Conservation (phyloP, 371 early-diverging fungal species). For the Mortierella sp. region DNA sequence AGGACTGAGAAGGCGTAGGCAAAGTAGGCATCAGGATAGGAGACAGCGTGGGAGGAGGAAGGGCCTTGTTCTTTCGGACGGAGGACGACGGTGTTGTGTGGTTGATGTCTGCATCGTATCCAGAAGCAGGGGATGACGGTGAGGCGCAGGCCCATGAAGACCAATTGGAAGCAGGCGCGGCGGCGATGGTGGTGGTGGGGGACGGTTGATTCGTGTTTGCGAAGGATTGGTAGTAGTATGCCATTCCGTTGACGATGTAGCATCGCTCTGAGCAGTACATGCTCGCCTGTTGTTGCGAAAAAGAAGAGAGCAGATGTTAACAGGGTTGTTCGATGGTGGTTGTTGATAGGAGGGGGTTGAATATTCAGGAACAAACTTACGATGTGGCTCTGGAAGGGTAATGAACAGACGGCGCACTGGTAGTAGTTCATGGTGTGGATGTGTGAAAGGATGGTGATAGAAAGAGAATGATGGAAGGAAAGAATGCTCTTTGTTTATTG, state of each 20-base stretch:
- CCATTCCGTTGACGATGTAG: slow-evolving; percentile 12
- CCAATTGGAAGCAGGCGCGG: slow-evolving; percentile 9
- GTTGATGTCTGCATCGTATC: not conserved
- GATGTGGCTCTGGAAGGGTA: not conserved
- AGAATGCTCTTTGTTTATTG: not conserved
- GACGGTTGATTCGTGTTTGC: slow-evolving; percentile 14
- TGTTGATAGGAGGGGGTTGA: not conserved
- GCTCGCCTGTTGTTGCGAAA: not conserved
- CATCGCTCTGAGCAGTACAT: slow-evolving; percentile 8
- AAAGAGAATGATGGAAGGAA: not conserved
- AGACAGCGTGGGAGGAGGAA: slow-evolving; percentile 39
- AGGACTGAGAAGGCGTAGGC: not conserved
- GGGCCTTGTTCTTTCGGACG: slow-evolving; percentile 24
- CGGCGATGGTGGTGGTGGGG: slow-evolving; percentile 2
- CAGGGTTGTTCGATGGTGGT: not conserved
- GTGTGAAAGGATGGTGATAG: not conserved
- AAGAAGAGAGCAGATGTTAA: not conserved
- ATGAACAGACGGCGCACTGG: not conserved
- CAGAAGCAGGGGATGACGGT: not conserved
- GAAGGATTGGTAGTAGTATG: slow-evolving; percentile 12
- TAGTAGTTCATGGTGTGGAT: slow-evolving; percentile 1
- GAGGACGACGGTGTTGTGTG: not conserved
- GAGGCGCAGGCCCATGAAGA: slow-evolving; percentile 15
- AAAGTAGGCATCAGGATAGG: slow-evolving; percentile 25
- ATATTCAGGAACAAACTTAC: not conserved